These are phyloP conservation scores for Colletotrichum magnum DNA, from an alignment of 2,329 filamentous ascomycete genomes.

Conservation along the genomic window DNA sequence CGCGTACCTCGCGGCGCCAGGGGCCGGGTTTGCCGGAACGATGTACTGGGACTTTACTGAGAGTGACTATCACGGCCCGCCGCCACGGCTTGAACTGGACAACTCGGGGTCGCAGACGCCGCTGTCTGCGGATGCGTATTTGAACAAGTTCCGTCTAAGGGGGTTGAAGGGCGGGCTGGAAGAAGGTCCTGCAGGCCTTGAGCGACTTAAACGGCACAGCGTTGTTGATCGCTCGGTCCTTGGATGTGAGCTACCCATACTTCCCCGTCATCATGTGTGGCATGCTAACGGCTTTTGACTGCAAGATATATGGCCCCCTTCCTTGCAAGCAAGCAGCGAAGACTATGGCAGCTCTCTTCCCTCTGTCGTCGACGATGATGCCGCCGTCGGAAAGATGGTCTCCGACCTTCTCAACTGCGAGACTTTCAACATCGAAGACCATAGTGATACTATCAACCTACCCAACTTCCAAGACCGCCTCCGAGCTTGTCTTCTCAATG, in stretches of 20 bases:
- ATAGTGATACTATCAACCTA: not conserved
- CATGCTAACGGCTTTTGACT: not conserved
- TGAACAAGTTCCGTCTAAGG: not conserved
- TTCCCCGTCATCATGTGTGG: not conserved
- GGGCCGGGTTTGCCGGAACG: not conserved
- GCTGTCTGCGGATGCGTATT: not conserved
- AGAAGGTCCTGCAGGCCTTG: not conserved
- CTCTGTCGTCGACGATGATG: not conserved
- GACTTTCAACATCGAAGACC: not conserved
- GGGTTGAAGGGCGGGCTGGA: too few relatives aligned
- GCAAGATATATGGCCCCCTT: not conserved
- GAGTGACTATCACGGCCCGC: not conserved
- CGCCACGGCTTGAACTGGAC: not conserved
- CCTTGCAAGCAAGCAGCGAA: not conserved
- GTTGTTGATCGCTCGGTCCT: not conserved
- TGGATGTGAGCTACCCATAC: not conserved
- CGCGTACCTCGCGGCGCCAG: not conserved
- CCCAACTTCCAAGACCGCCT: slow-evolving; percentile 15
- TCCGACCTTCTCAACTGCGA: not conserved
- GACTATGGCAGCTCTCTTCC: not conserved
- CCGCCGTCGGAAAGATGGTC: not conserved
- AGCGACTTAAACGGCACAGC: not conserved
- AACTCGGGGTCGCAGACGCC: not conserved
- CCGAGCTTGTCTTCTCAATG: not conserved
- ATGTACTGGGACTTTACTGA: not conserved